Base-by-base conservation (phyloP, 2,329 filamentous ascomycete species). In the Epichloe elymi region DNA sequence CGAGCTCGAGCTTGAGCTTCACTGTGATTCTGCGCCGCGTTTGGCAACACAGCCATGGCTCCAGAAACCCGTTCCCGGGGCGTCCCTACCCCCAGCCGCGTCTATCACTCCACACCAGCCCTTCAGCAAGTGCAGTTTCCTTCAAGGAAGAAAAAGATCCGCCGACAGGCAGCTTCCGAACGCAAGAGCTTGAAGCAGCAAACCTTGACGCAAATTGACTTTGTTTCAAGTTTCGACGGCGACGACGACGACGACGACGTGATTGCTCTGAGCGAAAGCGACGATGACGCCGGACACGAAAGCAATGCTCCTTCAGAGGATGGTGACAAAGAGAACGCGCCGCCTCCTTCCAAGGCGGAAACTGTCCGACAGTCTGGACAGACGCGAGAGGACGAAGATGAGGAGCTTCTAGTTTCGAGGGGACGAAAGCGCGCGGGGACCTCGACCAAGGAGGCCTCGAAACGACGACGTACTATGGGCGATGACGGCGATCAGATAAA, bases 201-300 rank as follows among this genome's bases (percentile, higher is more conserved):
- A 58, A 73, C 70, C 1, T 55, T 73, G 20, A 73, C 70, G 5
- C 70, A 73, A 55, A 65, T 71, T 42, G 65, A 67, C 45, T 69
- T 65, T 59, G 65, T 67, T 17, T 67, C 60, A 38, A 65, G 62
- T 54, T 61, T 63, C n/a, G 61, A 63, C 15, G 65, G 60, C 17
- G 60, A 62, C 6, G 53, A 55, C 7, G 65, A 61, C 15, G 65
- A 60, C n/a, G 60, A 62, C 6, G 53, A 54, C 6, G 58, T 59
- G 17, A 55, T 61, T 19, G 44, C 20, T 15, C 47, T 61, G 20
- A 62, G 59, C 45, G 61, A 64, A 40, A 64, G 59, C 49, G 61
- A 65, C 38, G 57, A 42, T 14, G 46, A 47, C 23, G 10, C 20
- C 5, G 10, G 17, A 19, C 42, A 23, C 15, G 17, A 37, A 6